Base-by-base conservation (phyloP, 495 filamentous ascomycete genomes). In the Neurospora sp. region DNA sequence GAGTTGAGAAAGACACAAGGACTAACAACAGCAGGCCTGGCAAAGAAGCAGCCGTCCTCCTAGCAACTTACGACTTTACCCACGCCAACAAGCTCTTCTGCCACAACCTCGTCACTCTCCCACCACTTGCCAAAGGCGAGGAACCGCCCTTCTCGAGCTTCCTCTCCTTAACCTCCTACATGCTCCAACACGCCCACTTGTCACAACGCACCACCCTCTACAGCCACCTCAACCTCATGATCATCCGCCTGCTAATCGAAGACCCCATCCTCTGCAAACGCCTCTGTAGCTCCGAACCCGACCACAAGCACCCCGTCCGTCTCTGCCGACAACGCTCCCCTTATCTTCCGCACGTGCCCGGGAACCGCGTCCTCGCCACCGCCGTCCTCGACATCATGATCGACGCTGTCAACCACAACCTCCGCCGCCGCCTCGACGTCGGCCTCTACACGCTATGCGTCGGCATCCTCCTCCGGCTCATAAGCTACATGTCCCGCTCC, bases 81-180 rank as follows among this genome's bases (percentile, higher is more conserved):
- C 91, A 94, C 81, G 90, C 95, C 14, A 99, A 98, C 85, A 98
- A 97, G 82, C 87, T 98, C 27, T 98, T 98, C 81, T 95, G 93
- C 81, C 91, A 91, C 77, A 94, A 91, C 76, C 81, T 99, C 42
- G 88, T 97, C 69, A 88, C 89, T 12, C 79, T 89, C 31, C 77
- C 88, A 1, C 87, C 90, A 40, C 53, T 65, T 9, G 85, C 87
- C 40, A 92, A 92, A 77, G 87, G 86, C 44, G 85, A 90, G 68
- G 90, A 96, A 76, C 85, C 91, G 3, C 92, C 96, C 0, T 91
- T 99, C 72, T 88, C 90, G 20, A 87, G 87, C 75, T 96, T 96
- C 80, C 84, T 98, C 48, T 98, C 96, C 0, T 82, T 97, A 31
- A 92, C 92, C 7, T 98, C 95, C 4, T 99, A 98, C 80, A 86